Evolutionary conservation across 1,284 basidiomycete species (phyloP), one percentile per base, ranked within the genome.

Genomic region (Trametes sp.): DNA sequence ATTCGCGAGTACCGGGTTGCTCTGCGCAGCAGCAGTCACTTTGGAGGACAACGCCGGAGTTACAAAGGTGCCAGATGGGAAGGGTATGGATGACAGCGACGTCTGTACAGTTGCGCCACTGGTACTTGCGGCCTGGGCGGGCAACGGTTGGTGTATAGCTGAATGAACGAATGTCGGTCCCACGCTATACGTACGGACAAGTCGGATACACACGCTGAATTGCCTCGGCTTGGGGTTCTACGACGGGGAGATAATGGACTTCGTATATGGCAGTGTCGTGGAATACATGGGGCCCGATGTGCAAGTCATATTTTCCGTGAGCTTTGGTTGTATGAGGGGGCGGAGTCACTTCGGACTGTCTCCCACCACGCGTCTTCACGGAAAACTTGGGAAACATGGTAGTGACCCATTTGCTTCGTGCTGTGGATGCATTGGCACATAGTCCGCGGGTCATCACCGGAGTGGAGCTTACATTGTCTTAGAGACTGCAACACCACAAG

Each of bases 381-480:
- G 87, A 88, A 70, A 92, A 92, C 70, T 85, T 89, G n/a, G 87
- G 86, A 63, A 93, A 90, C 31, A 82, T 82, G n/a, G 80, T 80
- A 36, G 81, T 79, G 11, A 92, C 75, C 88, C 88, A 91, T 73
- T 81, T 83, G 31, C 88, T 85, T 45, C 90, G 83, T 50, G 90
- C 90, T 92, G 65, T 62, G 28, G 31, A 31, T 63, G 41, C 56
- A 42, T 52, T 54, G 53, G 31, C 19, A 33, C 45, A 45, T 33
- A 57, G 10, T 54, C 56, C 16, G 23, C 26, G 7, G 45, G 16
- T 28, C 4, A 44, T 23, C 5, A 36, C 52, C 13, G 28, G 52
- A n/a, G 24, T 44, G 14, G 38, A 26, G 51, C 82, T 73, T 69
- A 90, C 90, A 92, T 82, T 90, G 88, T 68, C 82, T 85, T 51